These are phyloP conservation scores for Lentinus brumalis DNA, from an alignment of 768 basidiomycete genomes.

Conservation along the genomic window DNA sequence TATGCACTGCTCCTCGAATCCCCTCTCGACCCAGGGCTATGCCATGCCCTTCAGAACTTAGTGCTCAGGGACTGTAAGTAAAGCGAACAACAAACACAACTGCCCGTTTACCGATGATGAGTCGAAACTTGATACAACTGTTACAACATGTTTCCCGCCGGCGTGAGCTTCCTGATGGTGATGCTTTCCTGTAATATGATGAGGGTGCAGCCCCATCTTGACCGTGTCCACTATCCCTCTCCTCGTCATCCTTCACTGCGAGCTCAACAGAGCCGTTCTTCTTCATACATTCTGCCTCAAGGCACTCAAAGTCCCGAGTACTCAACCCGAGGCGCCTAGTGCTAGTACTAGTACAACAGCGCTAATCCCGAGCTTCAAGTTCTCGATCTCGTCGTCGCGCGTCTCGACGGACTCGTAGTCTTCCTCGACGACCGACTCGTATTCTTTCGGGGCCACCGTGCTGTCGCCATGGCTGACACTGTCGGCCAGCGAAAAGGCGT, in stretches of 20 bases:
- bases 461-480: constrained; percentile 17
- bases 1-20: too few relatives aligned
- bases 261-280: background rate
- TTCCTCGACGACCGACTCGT: background rate
- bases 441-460: background rate
- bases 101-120: background rate
- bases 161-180: constrained; percentile 10
- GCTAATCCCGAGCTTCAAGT: background rate
- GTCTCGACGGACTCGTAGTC: constrained; percentile 43
- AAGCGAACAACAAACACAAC: too few relatives aligned
- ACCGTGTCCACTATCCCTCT: background rate
- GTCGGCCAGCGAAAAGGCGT: constrained; percentile 37
- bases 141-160: background rate
- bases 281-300: background rate
- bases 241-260: background rate
- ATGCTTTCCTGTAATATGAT: constrained; percentile 7
- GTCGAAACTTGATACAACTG: constrained; percentile 3
- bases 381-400: constrained; percentile 1
- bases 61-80: too few relatives aligned
- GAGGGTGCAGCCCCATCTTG: background rate
- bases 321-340: too few relatives aligned
- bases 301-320: too few relatives aligned
- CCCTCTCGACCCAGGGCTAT: too few relatives aligned
- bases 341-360: background rate
- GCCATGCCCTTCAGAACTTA: too few relatives aligned